Evolutionary conservation across 805 yeast species (phyloP), one percentile per base, ranked within the genome.

Genomic region (Saccharomycopsis oosterbeekiorum): DNA sequence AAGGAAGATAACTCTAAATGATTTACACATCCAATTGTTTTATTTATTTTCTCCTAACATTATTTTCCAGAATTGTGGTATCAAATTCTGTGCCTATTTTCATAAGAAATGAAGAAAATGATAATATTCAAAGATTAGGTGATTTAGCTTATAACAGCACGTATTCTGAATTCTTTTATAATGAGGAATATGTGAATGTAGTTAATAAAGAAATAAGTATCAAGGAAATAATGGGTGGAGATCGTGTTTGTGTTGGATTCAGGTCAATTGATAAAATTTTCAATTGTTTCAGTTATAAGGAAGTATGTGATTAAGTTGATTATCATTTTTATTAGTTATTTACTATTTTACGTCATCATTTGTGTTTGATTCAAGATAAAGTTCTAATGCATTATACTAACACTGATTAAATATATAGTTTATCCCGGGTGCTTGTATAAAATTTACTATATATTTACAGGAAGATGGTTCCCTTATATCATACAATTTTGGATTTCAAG

Each of bases 221-320:
- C 34, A 24, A 36, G 24, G 55, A 57, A 39, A 9, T 42, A 34
- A 47, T 17, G 8, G 50, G 8, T 14, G 58, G 34, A 29, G 57
- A 57, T 19, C 40, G 42, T 17, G 39, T 39, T 17, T 61, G 63
- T 41, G 36, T 61, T 19, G 63, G 63, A 12, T 41, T 10, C 6
- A n/a, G 55, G 19, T 53, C 24, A 36, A 56, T 55, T n/a, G 56
- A 54, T n/a, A n/a, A 17, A 10, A 50, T 34, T n/a, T 55, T 58
- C 1, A 55, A 47, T 19, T 61, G 63, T 55, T 61, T 61, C 47
- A 57, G 59, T 42, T 60, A 57, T 19, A 60, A 57, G 34, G 55
- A 53, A 37, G 59, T 60, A 40, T 26, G 60, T 12, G 10, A 39
- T 37, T 40, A 24, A 37, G 19, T 15, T 29, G 19, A 36, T 4